These are phyloP conservation scores for Iris macrosiphon DNA, from an alignment of 106 monocot species.

Conservation along the genomic window DNA sequence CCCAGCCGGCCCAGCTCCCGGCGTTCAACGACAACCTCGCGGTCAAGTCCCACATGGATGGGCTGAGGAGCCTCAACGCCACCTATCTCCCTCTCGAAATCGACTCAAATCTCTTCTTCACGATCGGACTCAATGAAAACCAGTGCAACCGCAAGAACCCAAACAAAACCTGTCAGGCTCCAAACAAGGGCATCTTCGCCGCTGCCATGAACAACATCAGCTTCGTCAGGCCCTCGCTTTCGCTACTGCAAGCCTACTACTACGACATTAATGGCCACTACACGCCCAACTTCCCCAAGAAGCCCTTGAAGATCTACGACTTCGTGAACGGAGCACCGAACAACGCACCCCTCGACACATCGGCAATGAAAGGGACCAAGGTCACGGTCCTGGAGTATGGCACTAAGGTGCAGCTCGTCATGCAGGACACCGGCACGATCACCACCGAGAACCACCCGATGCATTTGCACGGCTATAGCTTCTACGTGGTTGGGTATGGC, in stretches of 20 bases:
- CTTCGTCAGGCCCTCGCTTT: slow-evolving; percentile 21
- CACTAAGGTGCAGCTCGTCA: slow-evolving; percentile 18
- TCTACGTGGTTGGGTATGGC: slow-evolving; percentile 33
- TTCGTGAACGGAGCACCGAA: slow-evolving; percentile 37
- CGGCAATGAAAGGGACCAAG: slow-evolving; percentile 17
- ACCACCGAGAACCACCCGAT: slow-evolving; percentile 41
- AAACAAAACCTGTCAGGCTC: slow-evolving; percentile 28
- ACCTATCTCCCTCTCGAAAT: slow-evolving; percentile 22
- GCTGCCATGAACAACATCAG: slow-evolving; percentile 33
- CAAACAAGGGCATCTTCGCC: slow-evolving; percentile 18
- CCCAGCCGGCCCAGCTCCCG: slow-evolving; percentile 17
- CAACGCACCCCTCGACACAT: slow-evolving; percentile 13
- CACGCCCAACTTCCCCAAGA: slow-evolving; percentile 14
- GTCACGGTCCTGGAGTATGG: slow-evolving; percentile 25
- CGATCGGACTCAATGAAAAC: slow-evolving; percentile 30
- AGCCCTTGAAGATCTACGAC: slow-evolving; percentile 22
- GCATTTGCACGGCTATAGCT: slow-evolving; percentile 42
- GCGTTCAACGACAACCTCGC: slow-evolving; percentile 24
- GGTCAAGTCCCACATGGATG: slow-evolving; percentile 12
- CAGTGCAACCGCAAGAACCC: slow-evolving; percentile 21
- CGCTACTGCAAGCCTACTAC: slow-evolving; percentile 25
- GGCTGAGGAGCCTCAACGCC: slow-evolving; percentile 19
- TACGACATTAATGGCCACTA: slow-evolving; percentile 14
- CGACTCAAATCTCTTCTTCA: slow-evolving; percentile 30
- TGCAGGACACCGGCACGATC: slow-evolving; percentile 37